Percentiles rank a stretch among this genome's conserved stretches.
phyloP scores from a whole-genome alignment of 163 green algal species.

The Chlamydomonas reinhardtii region DNA sequence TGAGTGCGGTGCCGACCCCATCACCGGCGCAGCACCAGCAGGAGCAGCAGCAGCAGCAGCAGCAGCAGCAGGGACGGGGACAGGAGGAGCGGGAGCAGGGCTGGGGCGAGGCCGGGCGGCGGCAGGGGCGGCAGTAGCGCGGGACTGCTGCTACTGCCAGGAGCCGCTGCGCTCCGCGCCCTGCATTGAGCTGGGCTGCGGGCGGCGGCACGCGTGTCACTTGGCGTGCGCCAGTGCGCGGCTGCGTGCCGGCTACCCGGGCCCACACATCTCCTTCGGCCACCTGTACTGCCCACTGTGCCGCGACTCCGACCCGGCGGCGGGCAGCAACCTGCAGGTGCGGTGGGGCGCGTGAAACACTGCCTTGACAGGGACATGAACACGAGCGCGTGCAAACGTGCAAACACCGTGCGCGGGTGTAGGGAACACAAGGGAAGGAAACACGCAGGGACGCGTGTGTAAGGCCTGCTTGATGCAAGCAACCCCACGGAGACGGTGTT shows the following conservation, averaged over 20 bases:
- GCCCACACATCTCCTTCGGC: constrained; percentile 58
- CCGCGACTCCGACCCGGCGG: not conserved
- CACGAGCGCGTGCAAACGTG: too few relatives aligned
- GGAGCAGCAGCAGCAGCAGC: not conserved
- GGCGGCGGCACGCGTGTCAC: constrained; percentile 44
- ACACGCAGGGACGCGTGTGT: too few relatives aligned
- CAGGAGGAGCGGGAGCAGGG: not conserved
- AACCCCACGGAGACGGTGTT: too few relatives aligned
- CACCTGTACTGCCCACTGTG: constrained; percentile 62
- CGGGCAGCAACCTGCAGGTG: not conserved
- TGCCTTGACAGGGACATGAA: too few relatives aligned
- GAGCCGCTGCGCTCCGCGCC: constrained; percentile 42
- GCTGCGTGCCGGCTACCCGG: constrained; percentile 50
- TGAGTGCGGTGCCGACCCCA: constrained; percentile 23
- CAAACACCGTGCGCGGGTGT: too few relatives aligned
- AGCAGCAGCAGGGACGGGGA: too few relatives aligned
- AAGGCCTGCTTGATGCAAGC: too few relatives aligned
- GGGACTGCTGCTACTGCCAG: constrained; percentile 51
- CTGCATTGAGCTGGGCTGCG: constrained; percentile 53
- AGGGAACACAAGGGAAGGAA: too few relatives aligned
- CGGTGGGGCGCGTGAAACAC: too few relatives aligned
- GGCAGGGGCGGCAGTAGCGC: not conserved
- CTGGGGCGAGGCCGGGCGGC: not conserved
- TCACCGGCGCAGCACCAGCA: not conserved
- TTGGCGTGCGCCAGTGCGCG: constrained; percentile 47